A percentile compares a stretch with the other conserved stretches of the same genome.
Conservation (phyloP, 148 eudicot genomes). For the Spergularia bocconei region DNA sequence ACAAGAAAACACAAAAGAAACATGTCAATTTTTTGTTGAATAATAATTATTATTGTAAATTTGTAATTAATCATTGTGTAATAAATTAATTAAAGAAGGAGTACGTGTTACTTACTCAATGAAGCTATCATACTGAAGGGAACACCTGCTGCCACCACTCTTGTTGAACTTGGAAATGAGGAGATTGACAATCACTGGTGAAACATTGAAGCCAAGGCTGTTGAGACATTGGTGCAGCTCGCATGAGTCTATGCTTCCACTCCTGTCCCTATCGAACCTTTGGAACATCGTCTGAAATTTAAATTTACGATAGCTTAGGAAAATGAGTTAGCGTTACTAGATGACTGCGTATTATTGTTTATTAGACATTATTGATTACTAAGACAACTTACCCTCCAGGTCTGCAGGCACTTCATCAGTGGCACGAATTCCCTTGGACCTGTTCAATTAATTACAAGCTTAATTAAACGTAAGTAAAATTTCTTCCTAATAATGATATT, state of each 20-base stretch:
- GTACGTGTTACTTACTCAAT: constrained; percentile 63
- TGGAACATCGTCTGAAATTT: constrained; percentile 44
- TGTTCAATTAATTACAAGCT: constrained; percentile 17
- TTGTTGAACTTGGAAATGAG: constrained; percentile 70
- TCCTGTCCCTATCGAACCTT: constrained; percentile 81
- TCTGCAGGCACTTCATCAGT: constrained; percentile 60
- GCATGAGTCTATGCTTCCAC: constrained; percentile 62
- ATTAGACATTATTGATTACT: no score
- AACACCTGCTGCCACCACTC: constrained; percentile 41
- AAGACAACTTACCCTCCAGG: constrained; percentile 59
- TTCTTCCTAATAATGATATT: no score
- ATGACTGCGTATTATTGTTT: no score
- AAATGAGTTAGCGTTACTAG: background rate
- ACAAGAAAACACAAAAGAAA: background rate
- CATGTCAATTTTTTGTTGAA: background rate
- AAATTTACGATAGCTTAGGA: background rate
- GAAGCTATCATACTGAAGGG: constrained; percentile 82
- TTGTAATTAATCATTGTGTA: no score
- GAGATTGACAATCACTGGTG: constrained; percentile 55
- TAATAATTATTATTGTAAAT: no score
- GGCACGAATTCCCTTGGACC: constrained; percentile 81
- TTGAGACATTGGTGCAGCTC: constrained; percentile 64
- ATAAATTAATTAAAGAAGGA: no score
- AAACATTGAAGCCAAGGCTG: constrained; percentile 59
- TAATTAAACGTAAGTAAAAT: no score